Evolutionary conservation across 495 filamentous ascomycete genomes (phyloP), one percentile per base, ranked within the genome.

Genomic region (Viridothelium virens): DNA sequence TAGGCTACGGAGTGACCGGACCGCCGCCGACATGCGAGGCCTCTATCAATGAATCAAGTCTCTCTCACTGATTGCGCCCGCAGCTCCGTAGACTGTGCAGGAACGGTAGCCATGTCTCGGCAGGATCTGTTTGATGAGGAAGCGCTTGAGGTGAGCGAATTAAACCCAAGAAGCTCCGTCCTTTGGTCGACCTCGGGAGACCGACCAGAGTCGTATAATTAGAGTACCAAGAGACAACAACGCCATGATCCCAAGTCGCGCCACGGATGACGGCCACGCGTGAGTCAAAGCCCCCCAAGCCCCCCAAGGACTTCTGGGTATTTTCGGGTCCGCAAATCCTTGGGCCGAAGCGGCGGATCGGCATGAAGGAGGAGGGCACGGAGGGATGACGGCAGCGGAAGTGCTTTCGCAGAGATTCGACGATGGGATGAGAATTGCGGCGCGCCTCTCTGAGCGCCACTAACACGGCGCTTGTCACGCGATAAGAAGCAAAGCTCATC

Each of bases 171-270:
- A 53, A 53, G 12, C 48, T 59, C 7, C 11, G 48, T 18, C 10
- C 9, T 53, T 16, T 59, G 53, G 53, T 14, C 53, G 53, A 25
- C 53, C 25, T 59, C 4, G 53, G 53, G 25, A 34, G 5, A 14
- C 53, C 53, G 31, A 59, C 53, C 7, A 59, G 14, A 18, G 18
- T 34, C 53, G 31, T 34, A 11, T 59, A 59, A 59, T 59, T 59
- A 59, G 53, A 59, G 53, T 59, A 59, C 53, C 53, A 36, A 36
- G 53, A 59, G 33, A 36, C 31, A 36, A 59, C 53, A 33, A 59
- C 53, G 53, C 53, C 25, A 36, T 59, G 53, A 59, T 31, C 31
- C 53, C 53, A 18, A 59, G 7, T 11, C 53, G 53, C 53, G 3
- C 48, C 53, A 14, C 18, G 18, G 53, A 59, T 59, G 31, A 36